A percentile compares a stretch with the other conserved stretches of the same genome.
These are phyloP conservation scores for Raphidocelis subcapitata DNA, from an alignment of 139 green algal genomes.

Conservation along the genomic window DNA sequence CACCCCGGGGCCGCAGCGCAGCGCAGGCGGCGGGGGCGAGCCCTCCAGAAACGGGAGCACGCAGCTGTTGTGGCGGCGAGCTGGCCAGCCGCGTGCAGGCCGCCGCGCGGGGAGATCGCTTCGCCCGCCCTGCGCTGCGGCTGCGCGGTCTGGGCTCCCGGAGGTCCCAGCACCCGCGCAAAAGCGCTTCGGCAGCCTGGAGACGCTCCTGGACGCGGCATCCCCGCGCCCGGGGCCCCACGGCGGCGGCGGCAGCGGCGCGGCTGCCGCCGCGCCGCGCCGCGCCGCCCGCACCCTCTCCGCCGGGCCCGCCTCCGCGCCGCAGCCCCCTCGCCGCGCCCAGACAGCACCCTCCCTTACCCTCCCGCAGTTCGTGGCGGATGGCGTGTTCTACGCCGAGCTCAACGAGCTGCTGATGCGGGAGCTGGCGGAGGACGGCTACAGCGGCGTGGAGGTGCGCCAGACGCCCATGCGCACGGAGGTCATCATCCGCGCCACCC, in stretches of 20 bases:
- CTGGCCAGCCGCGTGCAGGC: too few relatives aligned
- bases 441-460: conserved; percentile 98
- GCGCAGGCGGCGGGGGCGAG: neutral
- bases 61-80: too few relatives aligned
- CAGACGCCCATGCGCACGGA: conserved; percentile 97
- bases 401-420: conserved; percentile 98
- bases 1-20: neutral
- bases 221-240: too few relatives aligned
- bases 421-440: conserved; percentile 96
- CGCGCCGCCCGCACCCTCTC: too few relatives aligned
- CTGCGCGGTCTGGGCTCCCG: neutral
- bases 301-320: too few relatives aligned
- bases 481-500: conserved; percentile 99
- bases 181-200: too few relatives aligned
- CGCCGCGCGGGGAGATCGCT: too few relatives aligned
- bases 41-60: neutral
- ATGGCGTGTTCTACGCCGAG: conserved; percentile 99
- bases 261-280: too few relatives aligned
- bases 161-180: too few relatives aligned
- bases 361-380: conserved; percentile 90
- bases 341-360: neutral
- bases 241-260: too few relatives aligned
- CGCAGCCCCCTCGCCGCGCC: too few relatives aligned
- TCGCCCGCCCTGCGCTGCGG: neutral
- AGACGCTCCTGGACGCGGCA: too few relatives aligned